A percentile compares a stretch with the other conserved stretches of the same genome.
These are phyloP conservation scores for Parachaetomium inaequale DNA, from an alignment of 495 filamentous ascomycete species.

Conservation along the genomic window DNA sequence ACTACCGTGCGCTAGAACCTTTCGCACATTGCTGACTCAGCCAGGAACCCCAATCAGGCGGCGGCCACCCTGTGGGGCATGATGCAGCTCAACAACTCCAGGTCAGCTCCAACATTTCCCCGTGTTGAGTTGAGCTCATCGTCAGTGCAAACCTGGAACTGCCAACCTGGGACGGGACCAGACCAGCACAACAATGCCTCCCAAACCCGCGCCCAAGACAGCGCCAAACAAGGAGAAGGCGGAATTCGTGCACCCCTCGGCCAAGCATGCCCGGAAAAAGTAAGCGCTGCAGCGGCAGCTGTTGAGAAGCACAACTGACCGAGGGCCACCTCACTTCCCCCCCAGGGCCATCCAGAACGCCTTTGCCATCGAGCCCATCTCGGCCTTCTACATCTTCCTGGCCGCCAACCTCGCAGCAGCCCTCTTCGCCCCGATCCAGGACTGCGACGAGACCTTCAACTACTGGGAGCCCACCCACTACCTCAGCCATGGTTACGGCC, in stretches of 20 bases:
- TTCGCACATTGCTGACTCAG: no score
- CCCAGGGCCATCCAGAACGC: slow-evolving; percentile 49
- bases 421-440: slow-evolving; percentile 86
- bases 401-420: slow-evolving; percentile 70
- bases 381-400: slow-evolving; percentile 74
- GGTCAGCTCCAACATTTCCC: neutral
- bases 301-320: slow-evolving; percentile 9
- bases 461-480: slow-evolving; percentile 99
- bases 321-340: neutral
- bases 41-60: no score
- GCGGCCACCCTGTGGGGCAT: no score
- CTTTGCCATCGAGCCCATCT: slow-evolving; percentile 66
- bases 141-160: neutral
- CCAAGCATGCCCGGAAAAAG: slow-evolving; percentile 48
- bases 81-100: neutral
- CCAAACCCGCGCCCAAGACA: slow-evolving; percentile 24
- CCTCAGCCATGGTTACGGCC: slow-evolving; percentile 82
- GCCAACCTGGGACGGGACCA: neutral
- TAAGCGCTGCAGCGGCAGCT: slow-evolving; percentile 20
- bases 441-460: slow-evolving; percentile 99
- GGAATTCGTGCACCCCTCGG: slow-evolving; percentile 42
- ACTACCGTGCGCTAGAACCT: no score
- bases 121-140: slow-evolving; percentile 6
- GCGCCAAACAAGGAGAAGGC: slow-evolving; percentile 24
- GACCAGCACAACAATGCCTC: slow-evolving; percentile 20